Conservation (phyloP, 805 yeast genomes). For the Candida hungchunana region DNA sequence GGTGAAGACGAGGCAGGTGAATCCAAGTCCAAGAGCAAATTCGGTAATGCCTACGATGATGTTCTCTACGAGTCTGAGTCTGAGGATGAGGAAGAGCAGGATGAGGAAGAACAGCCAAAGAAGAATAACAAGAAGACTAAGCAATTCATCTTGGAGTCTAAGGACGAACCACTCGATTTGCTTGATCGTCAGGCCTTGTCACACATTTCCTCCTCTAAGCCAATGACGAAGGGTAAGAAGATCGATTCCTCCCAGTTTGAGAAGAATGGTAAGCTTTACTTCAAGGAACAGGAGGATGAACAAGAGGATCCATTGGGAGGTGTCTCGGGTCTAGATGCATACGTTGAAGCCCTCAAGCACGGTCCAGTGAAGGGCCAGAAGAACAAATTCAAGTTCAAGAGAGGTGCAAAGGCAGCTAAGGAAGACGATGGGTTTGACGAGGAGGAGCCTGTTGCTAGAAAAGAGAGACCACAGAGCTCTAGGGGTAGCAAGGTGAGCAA, state of each 20-base stretch:
- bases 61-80: constrained; percentile 73
- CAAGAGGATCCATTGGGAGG: constrained; percentile 44
- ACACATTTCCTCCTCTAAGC: constrained; percentile 84
- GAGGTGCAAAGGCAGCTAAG: constrained; percentile 48
- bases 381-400: constrained; percentile 84
- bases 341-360: constrained; percentile 86
- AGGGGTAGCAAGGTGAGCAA: constrained; percentile 23
- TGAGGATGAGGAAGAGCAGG: constrained; percentile 40
- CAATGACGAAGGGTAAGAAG: constrained; percentile 52
- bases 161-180: constrained; percentile 81
- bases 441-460: constrained; percentile 25
- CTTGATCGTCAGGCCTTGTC: constrained; percentile 81
- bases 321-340: constrained; percentile 76
- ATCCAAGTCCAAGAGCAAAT: constrained; percentile 40
- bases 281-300: constrained; percentile 41
- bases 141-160: constrained; percentile 72
- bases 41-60: constrained; percentile 86
- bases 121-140: constrained; percentile 32
- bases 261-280: constrained; percentile 61
- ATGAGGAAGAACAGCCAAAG: constrained; percentile 27
- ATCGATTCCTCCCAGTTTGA: constrained; percentile 34
- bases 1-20: constrained; percentile 14
- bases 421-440: constrained; percentile 51
- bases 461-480: constrained; percentile 8
- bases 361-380: constrained; percentile 94